phyloP scores from a whole-genome alignment of 805 yeast species.

The Sugiyamaella chiloensis region DNA sequence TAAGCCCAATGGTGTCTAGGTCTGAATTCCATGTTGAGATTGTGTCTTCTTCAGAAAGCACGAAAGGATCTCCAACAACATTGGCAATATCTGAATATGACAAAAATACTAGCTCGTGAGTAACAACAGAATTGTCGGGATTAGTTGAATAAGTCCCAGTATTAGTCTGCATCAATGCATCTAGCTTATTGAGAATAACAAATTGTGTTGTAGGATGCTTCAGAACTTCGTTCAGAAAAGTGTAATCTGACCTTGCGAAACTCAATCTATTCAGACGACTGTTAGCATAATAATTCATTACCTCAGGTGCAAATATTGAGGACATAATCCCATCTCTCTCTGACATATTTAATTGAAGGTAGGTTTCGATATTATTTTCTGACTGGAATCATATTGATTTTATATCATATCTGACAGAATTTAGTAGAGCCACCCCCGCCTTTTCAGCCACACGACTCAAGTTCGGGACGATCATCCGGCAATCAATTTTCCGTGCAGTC shows the following conservation, averaged over 20 bases:
- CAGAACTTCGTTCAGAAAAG: slow-evolving; percentile 48
- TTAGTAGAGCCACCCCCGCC: too few species aligned
- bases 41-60: slow-evolving; percentile 24
- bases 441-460: too few species aligned
- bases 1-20: slow-evolving; percentile 32
- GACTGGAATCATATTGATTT: too few species aligned
- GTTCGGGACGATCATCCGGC: too few species aligned
- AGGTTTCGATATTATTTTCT: too few species aligned
- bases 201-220: slow-evolving; percentile 48
- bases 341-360: too few species aligned
- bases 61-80: slow-evolving; percentile 37
- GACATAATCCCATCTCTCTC: slow-evolving; percentile 29
- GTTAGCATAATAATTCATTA: slow-evolving; percentile 43
- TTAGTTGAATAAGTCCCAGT: too few species aligned
- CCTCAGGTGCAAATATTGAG: slow-evolving; percentile 30
- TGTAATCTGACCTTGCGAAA: slow-evolving; percentile 55
- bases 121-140: background rate
- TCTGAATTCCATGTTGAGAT: slow-evolving; percentile 36
- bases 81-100: slow-evolving; percentile 32
- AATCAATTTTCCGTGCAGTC: too few species aligned
- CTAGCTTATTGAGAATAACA: slow-evolving; percentile 38
- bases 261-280: slow-evolving; percentile 61
- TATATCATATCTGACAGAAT: too few species aligned
- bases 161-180: slow-evolving; percentile 26
- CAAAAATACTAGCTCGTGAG: slow-evolving; percentile 15